Evolutionary conservation across 164 flowering plant genomes (phyloP).

Genomic region (Stephania cephalantha): DNA sequence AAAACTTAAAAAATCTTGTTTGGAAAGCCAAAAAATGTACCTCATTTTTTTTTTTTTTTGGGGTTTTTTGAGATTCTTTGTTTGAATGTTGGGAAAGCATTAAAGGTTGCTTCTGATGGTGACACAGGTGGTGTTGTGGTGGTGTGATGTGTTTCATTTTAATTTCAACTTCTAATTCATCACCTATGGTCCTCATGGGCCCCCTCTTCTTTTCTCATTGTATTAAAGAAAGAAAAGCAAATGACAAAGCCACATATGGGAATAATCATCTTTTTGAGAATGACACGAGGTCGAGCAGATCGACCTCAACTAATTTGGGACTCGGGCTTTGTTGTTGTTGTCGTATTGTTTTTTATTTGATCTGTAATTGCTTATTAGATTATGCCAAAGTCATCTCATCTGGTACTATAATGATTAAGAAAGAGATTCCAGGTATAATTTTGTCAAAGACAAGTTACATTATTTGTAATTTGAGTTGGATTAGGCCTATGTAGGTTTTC

Average conservation of each 20-base stretch:
- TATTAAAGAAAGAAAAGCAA: background rate
- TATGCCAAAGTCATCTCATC: conserved; percentile 1
- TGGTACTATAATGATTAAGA: conserved; percentile 2
- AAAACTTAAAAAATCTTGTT: background rate
- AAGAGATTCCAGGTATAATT: background rate
- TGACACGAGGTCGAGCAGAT: background rate
- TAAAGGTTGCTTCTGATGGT: conserved; percentile 3
- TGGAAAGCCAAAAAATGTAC: background rate
- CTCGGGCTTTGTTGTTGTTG: too few species aligned
- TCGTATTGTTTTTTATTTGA: background rate
- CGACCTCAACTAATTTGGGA: too few species aligned
- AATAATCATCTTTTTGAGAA: conserved; percentile 1
- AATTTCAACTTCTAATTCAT: conserved; percentile 2
- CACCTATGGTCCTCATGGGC: background rate
- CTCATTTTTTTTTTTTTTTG: background rate
- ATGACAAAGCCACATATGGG: background rate
- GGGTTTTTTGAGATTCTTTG: background rate
- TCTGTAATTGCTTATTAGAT: background rate
- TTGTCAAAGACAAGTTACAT: conserved; percentile 1
- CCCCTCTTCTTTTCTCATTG: background rate
- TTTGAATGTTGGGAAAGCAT: conserved; percentile 3
- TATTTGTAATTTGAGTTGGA: conserved; percentile 1
- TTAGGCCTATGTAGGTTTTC: conserved; percentile 10
- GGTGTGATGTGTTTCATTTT: conserved; percentile 1
- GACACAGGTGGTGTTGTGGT: background rate